phyloP scores from a whole-genome alignment of 805 yeast species.

The Clavispora santaluciae region DNA sequence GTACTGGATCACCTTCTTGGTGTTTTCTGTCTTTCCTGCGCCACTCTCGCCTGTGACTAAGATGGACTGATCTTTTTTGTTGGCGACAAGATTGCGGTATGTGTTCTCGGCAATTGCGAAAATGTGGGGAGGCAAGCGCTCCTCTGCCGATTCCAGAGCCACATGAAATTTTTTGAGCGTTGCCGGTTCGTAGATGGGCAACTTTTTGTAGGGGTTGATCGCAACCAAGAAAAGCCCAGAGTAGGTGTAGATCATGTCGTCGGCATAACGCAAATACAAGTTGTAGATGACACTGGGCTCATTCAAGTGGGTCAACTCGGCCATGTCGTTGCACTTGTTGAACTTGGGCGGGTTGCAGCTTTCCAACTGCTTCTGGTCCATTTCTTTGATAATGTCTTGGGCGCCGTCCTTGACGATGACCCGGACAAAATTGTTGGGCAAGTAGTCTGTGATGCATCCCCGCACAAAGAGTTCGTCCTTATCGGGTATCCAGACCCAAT shows the following conservation, averaged over 20 bases:
- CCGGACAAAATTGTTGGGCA: slow-evolving; percentile 30
- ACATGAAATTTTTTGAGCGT: slow-evolving; percentile 52
- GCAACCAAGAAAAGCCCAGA: slow-evolving; percentile 96
- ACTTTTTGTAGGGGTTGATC: slow-evolving; percentile 78
- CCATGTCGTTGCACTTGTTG: slow-evolving; percentile 91
- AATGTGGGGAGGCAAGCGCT: slow-evolving; percentile 70
- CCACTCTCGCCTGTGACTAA: slow-evolving; percentile 99
- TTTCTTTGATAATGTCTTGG: slow-evolving; percentile 37
- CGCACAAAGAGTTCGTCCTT: slow-evolving; percentile 50
- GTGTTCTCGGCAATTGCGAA: slow-evolving; percentile 88
- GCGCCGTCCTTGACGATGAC: slow-evolving; percentile 37
- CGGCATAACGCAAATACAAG: slow-evolving; percentile 66
- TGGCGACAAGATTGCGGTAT: slow-evolving; percentile 64
- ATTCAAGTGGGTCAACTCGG: slow-evolving; percentile 86
- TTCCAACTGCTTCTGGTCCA: slow-evolving; percentile 43
- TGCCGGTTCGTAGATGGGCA: slow-evolving; percentile 65
- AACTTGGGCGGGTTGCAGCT: slow-evolving; percentile 86
- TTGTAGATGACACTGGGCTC: slow-evolving; percentile 95
- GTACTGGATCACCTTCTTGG: slow-evolving; percentile 91
- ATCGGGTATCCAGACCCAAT: slow-evolving; percentile 79
- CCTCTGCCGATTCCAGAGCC: slow-evolving; percentile 17
- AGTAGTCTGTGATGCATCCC: slow-evolving; percentile 51
- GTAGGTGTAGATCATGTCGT: slow-evolving; percentile 83
- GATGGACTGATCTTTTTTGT: slow-evolving; percentile 77
- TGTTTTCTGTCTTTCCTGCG: slow-evolving; percentile 97